These are phyloP conservation scores for Colletotrichum liaoningense DNA, from an alignment of 2,329 filamentous ascomycete genomes.

Conservation along the genomic window DNA sequence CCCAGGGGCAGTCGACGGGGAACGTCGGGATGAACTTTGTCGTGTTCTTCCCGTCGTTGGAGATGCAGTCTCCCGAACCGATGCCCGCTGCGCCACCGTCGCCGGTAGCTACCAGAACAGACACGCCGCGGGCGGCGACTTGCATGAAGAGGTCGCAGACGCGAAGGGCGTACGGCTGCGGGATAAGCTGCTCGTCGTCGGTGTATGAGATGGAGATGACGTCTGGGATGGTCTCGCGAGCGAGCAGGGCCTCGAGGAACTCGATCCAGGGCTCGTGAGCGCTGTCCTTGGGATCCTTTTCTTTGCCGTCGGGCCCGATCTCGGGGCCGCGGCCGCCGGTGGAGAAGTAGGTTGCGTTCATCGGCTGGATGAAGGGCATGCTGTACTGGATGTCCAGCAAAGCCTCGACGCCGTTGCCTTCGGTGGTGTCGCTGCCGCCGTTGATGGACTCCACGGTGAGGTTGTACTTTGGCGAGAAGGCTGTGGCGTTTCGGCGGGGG, in stretches of 20 bases:
- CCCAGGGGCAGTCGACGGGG: constrained; percentile 54
- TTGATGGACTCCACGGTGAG: constrained; percentile 18
- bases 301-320: neutral
- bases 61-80: constrained; percentile 50
- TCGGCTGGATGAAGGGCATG: constrained; percentile 24
- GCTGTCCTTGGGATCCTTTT: constrained; percentile 12
- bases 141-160: constrained; percentile 47
- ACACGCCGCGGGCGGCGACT: constrained; percentile 45
- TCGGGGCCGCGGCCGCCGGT: constrained; percentile 19
- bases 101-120: constrained; percentile 42
- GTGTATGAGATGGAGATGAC: constrained; percentile 50
- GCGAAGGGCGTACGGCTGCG: constrained; percentile 42
- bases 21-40: constrained; percentile 65
- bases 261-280: constrained; percentile 46
- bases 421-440: constrained; percentile 1
- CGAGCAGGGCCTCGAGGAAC: constrained; percentile 43
- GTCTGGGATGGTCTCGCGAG: constrained; percentile 43
- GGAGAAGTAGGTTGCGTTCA: constrained; percentile 16
- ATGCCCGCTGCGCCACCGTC: constrained; percentile 41
- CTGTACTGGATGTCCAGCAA: constrained; percentile 13
- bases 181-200: constrained; percentile 48
- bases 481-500: constrained; percentile 30
- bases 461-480: constrained; percentile 18
- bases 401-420: constrained; percentile 1
- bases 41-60: constrained; percentile 67